Conservation (phyloP, 2,329 filamentous ascomycete genomes). For the Sclerotinia nivalis region DNA sequence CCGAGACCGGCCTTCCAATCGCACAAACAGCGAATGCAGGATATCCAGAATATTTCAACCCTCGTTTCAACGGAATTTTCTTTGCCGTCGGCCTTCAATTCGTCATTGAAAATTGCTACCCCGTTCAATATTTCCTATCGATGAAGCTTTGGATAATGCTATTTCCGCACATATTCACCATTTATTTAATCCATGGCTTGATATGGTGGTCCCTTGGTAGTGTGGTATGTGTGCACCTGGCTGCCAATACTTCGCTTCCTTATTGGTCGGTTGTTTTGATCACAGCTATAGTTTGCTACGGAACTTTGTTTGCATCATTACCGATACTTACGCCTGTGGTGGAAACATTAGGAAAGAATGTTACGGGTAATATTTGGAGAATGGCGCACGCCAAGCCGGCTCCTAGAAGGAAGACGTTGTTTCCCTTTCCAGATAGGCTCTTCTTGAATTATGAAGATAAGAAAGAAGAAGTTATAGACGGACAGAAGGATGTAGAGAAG, state of each 20-base stretch:
- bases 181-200: slow-evolving; percentile 50
- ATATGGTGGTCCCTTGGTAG: slow-evolving; percentile 41
- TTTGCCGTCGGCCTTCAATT: slow-evolving; percentile 43
- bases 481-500: slow-evolving; percentile 6
- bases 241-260: slow-evolving; percentile 28
- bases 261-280: slow-evolving; percentile 32
- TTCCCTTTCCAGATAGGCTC: slow-evolving; percentile 26
- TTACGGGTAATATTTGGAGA: slow-evolving; percentile 29
- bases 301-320: slow-evolving; percentile 18
- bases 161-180: slow-evolving; percentile 52
- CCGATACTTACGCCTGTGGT: slow-evolving; percentile 35
- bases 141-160: slow-evolving; percentile 45
- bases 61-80: slow-evolving; percentile 47
- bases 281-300: slow-evolving; percentile 14
- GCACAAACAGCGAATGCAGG: slow-evolving; percentile 41
- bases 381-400: slow-evolving; percentile 24
- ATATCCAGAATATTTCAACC: slow-evolving; percentile 47
- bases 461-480: background rate
- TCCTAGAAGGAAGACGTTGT: slow-evolving; percentile 25
- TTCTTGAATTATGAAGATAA: slow-evolving; percentile 19
- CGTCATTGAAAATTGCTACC: slow-evolving; percentile 43
- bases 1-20: slow-evolving; percentile 43
- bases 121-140: slow-evolving; percentile 47
- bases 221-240: slow-evolving; percentile 31
- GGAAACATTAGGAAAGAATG: slow-evolving; percentile 33